Base-by-base conservation (phyloP, 1,139 yeast genomes). In the Kodamaea alishanica region DNA sequence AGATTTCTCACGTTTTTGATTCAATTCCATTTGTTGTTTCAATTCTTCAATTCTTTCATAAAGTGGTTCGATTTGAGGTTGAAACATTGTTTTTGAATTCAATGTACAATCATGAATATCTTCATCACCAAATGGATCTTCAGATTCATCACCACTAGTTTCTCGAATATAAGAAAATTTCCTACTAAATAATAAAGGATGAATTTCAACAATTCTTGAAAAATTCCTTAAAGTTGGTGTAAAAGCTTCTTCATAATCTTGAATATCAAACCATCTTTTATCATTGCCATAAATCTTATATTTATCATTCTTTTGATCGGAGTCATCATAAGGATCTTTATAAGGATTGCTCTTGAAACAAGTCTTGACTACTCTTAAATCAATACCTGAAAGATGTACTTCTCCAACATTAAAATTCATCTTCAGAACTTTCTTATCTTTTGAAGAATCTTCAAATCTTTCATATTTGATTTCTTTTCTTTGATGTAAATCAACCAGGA, bases 371-470 rank as follows among this genome's bases (percentile, higher is more conserved):
- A 63, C 60, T 35, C 77, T 55, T 44, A 72, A 52, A 46, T 72
- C 77, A 29, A 72, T 70, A 5, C 65, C 66, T 4, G 61, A 49
- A 27, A 71, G 53, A 34, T 63, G 66, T 5, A 70, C 66, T 43
- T 71, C 75, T 2, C 74, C 77, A 20, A 68, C 44, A 48, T 70
- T 64, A 50, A 72, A 68, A 38, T 59, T 61, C 77, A 72, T 72
- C 47, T 70, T 71, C 61, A 61, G 58, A 4, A 65, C 57, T 35
- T 60, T 59, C 36, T 58, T 56, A 33, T 58, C 59, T 25, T 56
- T 50, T 0, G 65, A 52, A 20, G 61, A 46, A 6, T 56, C 67
- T 33, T 67, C 70, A 37, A 65, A 62, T 6, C 60, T 52, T 24
- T 58, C 53, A 6, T 63, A 52, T 20, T 62, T 50, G 9, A 68